A percentile compares a stretch with the other conserved stretches of the same genome.
Evolutionary conservation across 108 stramenopile genomes (phyloP).

Genomic region (Skeletonema menzelii): DNA sequence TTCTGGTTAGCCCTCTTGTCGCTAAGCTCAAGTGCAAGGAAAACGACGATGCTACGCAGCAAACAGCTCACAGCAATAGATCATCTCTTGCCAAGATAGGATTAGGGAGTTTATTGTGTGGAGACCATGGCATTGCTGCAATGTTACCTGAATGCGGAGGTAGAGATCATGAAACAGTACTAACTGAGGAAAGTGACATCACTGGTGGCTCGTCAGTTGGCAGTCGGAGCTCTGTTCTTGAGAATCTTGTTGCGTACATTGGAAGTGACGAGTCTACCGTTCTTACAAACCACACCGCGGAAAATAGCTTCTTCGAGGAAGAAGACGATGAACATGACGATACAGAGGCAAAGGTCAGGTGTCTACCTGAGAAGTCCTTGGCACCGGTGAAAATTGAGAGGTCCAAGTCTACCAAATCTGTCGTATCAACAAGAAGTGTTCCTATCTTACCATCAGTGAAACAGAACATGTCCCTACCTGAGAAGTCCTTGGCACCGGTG

Average conservation of each 20-base stretch:
- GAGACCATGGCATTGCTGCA: neutral
- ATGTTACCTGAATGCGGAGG: neutral
- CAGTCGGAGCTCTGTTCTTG: neutral
- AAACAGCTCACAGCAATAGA: neutral
- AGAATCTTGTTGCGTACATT: neutral
- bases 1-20: neutral
- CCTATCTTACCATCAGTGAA: neutral
- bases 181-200: neutral
- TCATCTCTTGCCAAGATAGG: neutral
- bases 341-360: neutral
- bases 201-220: neutral
- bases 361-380: neutral
- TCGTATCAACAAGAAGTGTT: neutral
- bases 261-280: neutral
- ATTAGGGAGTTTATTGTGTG: neutral
- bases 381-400: neutral
- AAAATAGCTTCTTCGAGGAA: neutral
- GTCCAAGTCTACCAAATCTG: neutral
- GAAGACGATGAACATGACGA: neutral
- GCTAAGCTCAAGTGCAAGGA: neutral
- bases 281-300: neutral
- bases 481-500: neutral
- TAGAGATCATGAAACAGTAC: neutral
- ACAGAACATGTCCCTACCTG: neutral
- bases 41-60: neutral